Evolutionary conservation across 1,284 basidiomycete species (phyloP), one percentile per base, ranked within the genome.

Genomic region (Rhodotorula mucilaginosa): DNA sequence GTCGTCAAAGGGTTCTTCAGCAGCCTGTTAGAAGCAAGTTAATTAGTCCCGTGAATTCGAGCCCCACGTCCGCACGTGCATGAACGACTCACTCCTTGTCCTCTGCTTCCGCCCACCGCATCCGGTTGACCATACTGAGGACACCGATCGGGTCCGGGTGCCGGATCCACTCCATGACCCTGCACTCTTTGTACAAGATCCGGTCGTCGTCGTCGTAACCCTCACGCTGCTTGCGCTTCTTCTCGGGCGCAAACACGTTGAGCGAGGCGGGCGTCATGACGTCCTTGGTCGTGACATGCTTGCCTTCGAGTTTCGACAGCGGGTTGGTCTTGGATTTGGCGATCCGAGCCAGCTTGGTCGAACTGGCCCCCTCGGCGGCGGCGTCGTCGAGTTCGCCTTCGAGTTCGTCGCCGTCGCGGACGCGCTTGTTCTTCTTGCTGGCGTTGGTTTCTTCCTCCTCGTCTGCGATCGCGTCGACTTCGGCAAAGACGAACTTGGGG

Each of bases 401-500:
- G 26, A 56, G 26, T 16, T 56, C 54, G 5, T 56, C 54, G 16
- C 18, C 26, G 26, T 56, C 54, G n/a, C 54, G 54, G 13, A 26
- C 16, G 12, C 54, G 26, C 58, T 60, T 60, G 58, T n/a, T 15
- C 61, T 34, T 46, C 66, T 62, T 60, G n/a, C 18, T 23, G 48
- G 48, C 56, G 5, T 47, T 52, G 29, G 61, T 56, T 26, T 44
- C 61, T 23, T 67, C 70, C n/a, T 71, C 70, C 60, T 39, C 64
- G 3, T 51, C 6, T 3, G n/a, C 54, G 44, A 18, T 47, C 1
- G 61, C 64, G 51, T 83, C 82, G 23, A 92, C 83, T 74, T 98
- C 97, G 81, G 98, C 97, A 87, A 99, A 99, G 71, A 99, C 97
- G 79, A 98, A 92, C 80, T 89, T 92, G 16, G 97, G 93, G 80